These are phyloP conservation scores for Leccinum aurantiacum DNA, from an alignment of 768 basidiomycete genomes.

Conservation along the genomic window DNA sequence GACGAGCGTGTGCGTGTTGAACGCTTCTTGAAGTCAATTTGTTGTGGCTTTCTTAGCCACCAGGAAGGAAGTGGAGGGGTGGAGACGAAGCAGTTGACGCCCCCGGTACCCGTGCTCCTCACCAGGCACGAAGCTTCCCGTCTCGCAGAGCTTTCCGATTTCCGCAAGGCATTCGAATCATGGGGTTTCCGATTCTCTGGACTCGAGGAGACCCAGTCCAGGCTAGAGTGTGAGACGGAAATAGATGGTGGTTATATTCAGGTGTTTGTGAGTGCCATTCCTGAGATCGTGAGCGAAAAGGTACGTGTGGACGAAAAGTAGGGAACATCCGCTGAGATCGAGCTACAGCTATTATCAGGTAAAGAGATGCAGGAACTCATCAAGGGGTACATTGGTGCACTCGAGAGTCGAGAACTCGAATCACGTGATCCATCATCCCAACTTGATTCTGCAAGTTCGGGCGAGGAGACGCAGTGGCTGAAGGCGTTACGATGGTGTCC, in stretches of 20 bases:
- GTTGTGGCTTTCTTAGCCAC: constrained; percentile 58
- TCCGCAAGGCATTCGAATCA: constrained; percentile 50
- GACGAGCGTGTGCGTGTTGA: constrained; percentile 95
- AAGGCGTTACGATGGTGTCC: constrained; percentile 81
- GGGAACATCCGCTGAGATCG: constrained; percentile 11
- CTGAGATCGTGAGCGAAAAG: constrained; percentile 72
- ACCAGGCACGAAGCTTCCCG: constrained; percentile 60
- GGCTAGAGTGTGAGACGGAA: constrained; percentile 19
- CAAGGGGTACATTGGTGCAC: constrained; percentile 65
- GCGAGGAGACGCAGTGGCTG: constrained; percentile 51
- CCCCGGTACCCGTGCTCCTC: constrained; percentile 61
- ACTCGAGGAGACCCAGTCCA: constrained; percentile 27
- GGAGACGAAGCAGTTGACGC: constrained; percentile 44
- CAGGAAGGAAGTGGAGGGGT: constrained; percentile 38
- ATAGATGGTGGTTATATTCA: constrained; percentile 53
- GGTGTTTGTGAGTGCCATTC: constrained; percentile 60
- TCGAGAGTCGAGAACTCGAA: constrained; percentile 48
- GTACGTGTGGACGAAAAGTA: constrained; percentile 28
- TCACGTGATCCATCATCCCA: constrained; percentile 18
- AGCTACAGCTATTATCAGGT: constrained; percentile 55
- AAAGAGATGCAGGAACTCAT: constrained; percentile 76
- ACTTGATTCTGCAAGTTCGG: constrained; percentile 2
- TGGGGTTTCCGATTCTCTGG: constrained; percentile 71
- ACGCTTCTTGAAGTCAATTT: constrained; percentile 70
- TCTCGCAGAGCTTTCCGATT: constrained; percentile 41